A percentile compares a stretch with the other conserved stretches of the same genome.
Conservation (phyloP, 495 filamentous ascomycete genomes). For the Opeltia flavorubescens region DNA sequence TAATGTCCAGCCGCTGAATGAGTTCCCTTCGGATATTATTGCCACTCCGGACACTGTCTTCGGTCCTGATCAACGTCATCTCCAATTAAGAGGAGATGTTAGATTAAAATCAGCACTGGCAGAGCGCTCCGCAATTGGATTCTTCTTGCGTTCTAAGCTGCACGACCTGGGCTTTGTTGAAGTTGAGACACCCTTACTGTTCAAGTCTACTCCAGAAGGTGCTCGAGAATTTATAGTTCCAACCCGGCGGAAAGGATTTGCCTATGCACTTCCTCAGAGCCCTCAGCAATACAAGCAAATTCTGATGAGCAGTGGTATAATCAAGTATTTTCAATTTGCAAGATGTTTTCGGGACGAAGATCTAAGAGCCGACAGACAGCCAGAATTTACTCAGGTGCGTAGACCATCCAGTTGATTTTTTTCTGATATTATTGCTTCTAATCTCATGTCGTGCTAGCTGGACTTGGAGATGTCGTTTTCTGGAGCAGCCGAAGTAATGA, state of each 20-base stretch:
- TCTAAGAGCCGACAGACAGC: constrained; percentile 80
- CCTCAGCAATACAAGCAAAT: constrained; percentile 99
- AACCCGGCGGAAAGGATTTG: constrained; percentile 55
- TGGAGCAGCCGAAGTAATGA: constrained; percentile 59
- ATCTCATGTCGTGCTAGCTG: constrained; percentile 34
- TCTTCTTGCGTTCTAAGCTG: constrained; percentile 38
- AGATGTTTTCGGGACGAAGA: constrained; percentile 95
- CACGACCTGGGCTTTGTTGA: constrained; percentile 46
- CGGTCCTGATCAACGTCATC: constrained; percentile 57
- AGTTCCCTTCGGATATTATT: constrained; percentile 62
- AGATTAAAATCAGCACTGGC: constrained; percentile 46
- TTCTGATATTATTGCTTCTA: constrained; percentile 2
- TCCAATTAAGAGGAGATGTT: constrained; percentile 65
- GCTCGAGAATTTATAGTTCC: constrained; percentile 94
- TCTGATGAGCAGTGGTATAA: constrained; percentile 79
- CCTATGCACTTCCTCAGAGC: constrained; percentile 88
- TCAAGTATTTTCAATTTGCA: constrained; percentile 80
- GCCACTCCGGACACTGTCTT: constrained; percentile 57
- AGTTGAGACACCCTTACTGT: constrained; percentile 83
- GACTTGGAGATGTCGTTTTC: constrained; percentile 89
- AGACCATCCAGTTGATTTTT: not conserved
- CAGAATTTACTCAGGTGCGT: constrained; percentile 85
- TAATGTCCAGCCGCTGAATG: constrained; percentile 55
- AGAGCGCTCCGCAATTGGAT: constrained; percentile 40
- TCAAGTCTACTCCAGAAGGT: constrained; percentile 96